Base-by-base conservation (phyloP, 768 basidiomycete genomes). In the Hysterangium stoloniferum region DNA sequence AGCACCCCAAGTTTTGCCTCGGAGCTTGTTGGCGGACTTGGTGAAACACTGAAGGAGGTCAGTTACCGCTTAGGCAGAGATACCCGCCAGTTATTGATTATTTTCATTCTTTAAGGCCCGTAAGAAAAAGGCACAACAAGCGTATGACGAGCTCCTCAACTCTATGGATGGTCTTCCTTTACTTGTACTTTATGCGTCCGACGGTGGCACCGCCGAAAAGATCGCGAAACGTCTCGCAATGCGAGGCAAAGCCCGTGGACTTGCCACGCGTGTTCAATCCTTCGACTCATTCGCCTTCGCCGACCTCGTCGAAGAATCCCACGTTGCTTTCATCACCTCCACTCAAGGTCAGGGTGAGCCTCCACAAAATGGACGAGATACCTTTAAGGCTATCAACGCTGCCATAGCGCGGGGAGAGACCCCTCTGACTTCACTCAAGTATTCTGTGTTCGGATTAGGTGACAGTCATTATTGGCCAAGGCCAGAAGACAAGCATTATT, bases 391-490 rank as follows among this genome's bases (percentile, higher is more conserved):
- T 4, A 59, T 96, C 58, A 86, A 86, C 57, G 82, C 81, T 6
- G 77, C 80, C 6, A 64, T 56, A 7, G 67, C 71, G 8, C 71
- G 71, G n/a, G 78, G 78, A 17, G 82, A 84, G 45, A 72, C 68
- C 48, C 70, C 75, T 4, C 71, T 92, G 36, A 55, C 69, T 46
- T 82, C 82, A 54, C 70, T 92, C 53, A 83, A 78, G 61, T 88
- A 79, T 66, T 68, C 84, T 47, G 92, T 98, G 37, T 96, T 98
- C 58, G 95, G 74, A 42, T 86, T 99, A 81, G 96, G 96, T 54
- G 96, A 99, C 66, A 94, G 87, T 64, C 94, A 96, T 68, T 99
- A 99, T 71, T 99, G 96, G 96, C 96, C 96, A 7, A 79, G 96
- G 35, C 77, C 87, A 15, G 93, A 98, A 66, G 96, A 98, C 61